These are phyloP conservation scores for Psophocarpus tetragonolobus DNA, from an alignment of 306 rosid species.

Conservation along the genomic window DNA sequence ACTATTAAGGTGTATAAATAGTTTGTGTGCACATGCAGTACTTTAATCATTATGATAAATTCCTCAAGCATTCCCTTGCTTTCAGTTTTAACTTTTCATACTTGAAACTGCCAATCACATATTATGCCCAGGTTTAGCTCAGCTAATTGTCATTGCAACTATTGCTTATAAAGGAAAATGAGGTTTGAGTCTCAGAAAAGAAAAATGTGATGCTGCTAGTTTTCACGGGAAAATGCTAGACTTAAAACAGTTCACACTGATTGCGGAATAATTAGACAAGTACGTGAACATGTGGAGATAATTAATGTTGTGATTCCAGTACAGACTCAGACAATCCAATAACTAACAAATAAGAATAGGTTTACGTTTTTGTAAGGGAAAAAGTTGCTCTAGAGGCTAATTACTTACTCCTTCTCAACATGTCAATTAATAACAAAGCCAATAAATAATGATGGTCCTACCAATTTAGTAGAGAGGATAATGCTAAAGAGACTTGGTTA, in stretches of 20 bases:
- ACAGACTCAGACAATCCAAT: background rate
- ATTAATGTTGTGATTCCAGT: background rate
- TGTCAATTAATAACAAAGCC: constrained; percentile 6
- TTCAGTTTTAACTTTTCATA: background rate
- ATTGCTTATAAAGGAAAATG: background rate
- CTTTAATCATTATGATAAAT: background rate
- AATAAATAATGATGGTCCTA: background rate
- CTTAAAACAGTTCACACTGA: background rate
- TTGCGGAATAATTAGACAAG: background rate
- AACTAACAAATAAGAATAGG: background rate
- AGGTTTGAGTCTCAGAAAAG: constrained; percentile 17
- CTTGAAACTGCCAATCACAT: background rate
- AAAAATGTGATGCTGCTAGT: background rate
- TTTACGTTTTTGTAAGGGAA: background rate
- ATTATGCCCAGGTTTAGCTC: background rate
- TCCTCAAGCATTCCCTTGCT: background rate
- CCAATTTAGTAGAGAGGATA: background rate
- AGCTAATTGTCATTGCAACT: background rate
- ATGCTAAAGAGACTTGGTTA: background rate
- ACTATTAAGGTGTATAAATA: background rate
- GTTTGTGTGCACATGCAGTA: background rate
- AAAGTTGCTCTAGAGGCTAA: background rate
- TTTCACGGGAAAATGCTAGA: background rate
- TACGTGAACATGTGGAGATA: background rate
- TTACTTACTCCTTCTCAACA: background rate